Evolutionary conservation across 2,329 filamentous ascomycete genomes (phyloP).

Genomic region (Penicillium rolfsii): DNA sequence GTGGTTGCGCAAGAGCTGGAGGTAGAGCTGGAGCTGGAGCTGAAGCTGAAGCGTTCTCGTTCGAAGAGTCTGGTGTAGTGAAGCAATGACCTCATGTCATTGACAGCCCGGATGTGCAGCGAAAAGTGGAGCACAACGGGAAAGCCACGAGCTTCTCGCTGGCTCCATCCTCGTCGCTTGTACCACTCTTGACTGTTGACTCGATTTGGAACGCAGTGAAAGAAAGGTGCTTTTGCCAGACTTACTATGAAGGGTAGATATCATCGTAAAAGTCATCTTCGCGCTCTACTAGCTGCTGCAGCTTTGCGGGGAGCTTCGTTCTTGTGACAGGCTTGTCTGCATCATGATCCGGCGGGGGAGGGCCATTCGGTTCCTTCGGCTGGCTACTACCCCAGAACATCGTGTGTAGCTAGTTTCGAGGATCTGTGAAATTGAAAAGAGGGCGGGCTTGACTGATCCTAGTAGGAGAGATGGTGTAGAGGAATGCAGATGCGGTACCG

Average conservation of each 20-base stretch:
- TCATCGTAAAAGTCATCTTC: constrained; percentile 78
- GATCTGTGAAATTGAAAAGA: constrained; percentile 1
- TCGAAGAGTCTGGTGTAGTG: neutral
- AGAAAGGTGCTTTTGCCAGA: neutral
- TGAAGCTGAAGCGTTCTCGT: neutral
- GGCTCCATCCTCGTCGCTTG: neutral
- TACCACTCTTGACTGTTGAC: neutral
- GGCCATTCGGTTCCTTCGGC: constrained; percentile 23
- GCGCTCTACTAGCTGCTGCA: constrained; percentile 60
- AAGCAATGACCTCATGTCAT: constrained; percentile 8
- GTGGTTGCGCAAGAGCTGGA: neutral
- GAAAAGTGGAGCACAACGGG: constrained; percentile 15
- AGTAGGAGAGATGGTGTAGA: neutral
- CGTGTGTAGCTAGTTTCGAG: constrained; percentile 6
- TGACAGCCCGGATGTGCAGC: constrained; percentile 2
- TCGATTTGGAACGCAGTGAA: neutral
- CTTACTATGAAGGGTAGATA: constrained; percentile 77
- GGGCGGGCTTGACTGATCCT: neutral
- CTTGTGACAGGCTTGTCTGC: constrained; percentile 49
- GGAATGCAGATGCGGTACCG: neutral
- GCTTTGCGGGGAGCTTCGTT: constrained; percentile 56
- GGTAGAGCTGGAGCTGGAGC: neutral
- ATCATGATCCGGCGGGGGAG: constrained; percentile 23
- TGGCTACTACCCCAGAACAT: constrained; percentile 41
- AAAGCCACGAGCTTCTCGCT: neutral